Evolutionary conservation across 495 filamentous ascomycete species (phyloP).

Genomic region (Elasticomyces elasticus): DNA sequence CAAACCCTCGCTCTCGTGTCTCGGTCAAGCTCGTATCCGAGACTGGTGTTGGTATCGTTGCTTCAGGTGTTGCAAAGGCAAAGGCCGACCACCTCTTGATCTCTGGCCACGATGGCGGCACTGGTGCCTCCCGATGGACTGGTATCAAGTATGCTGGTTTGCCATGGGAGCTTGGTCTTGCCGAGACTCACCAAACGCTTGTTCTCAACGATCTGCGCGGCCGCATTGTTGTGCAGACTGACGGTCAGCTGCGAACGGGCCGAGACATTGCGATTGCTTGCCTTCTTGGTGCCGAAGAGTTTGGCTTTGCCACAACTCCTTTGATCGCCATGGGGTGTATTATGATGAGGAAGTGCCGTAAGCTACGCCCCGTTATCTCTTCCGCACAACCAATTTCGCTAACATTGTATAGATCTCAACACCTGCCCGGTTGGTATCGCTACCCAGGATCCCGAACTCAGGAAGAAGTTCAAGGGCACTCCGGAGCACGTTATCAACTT

Average conservation of each 20-base stretch:
- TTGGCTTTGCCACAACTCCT: constrained; percentile 95
- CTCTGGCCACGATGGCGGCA: constrained; percentile 96
- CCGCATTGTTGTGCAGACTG: constrained; percentile 93
- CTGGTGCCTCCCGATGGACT: constrained; percentile 96
- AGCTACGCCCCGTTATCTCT: not conserved
- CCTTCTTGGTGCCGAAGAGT: constrained; percentile 94
- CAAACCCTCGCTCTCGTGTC: constrained; percentile 87
- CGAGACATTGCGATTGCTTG: constrained; percentile 95
- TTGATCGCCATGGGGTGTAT: constrained; percentile 97
- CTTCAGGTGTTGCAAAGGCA: constrained; percentile 95
- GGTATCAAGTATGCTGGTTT: constrained; percentile 99
- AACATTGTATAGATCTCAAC: constrained; percentile 37
- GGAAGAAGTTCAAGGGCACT: constrained; percentile 88
- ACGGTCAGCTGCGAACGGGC: constrained; percentile 90
- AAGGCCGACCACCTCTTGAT: constrained; percentile 98
- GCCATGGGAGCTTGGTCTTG: constrained; percentile 95
- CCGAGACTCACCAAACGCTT: constrained; percentile 97
- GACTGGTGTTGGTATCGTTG: constrained; percentile 96
- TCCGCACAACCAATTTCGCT: not conserved
- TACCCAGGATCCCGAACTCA: constrained; percentile 88
- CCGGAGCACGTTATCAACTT: constrained; percentile 99
- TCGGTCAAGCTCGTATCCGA: constrained; percentile 98
- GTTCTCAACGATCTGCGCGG: constrained; percentile 96
- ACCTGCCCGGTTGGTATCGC: constrained; percentile 96
- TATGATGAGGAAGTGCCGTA: constrained; percentile 73